Base-by-base conservation (phyloP, 1,139 yeast species). In the Meyerozyma smithsonii region DNA sequence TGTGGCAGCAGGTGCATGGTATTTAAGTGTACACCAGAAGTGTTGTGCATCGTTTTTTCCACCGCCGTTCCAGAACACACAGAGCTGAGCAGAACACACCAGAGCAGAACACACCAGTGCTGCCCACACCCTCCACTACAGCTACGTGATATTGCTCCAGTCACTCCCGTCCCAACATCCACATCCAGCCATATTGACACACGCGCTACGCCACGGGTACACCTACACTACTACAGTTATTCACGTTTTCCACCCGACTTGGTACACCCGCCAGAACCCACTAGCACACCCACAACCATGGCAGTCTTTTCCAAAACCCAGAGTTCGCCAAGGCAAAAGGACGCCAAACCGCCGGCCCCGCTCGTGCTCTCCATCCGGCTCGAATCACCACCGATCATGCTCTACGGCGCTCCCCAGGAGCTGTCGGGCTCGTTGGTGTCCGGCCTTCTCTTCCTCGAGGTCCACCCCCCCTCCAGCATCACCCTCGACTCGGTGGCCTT, bases 361-460 rank as follows among this genome's bases (percentile, higher is more conserved):
- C 61, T 77, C 24, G 67, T 72, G 39, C 63, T 90, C 21, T 59
- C 79, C 1, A 73, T 92, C 36, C 71, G 74, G 34, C 68, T 92
- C 21, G 98, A 92, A 57, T 83, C 95, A 0, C 97, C 98, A 1
- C 98, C 99, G 0, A 70, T 90, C 28, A 79, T 88, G 28, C 63
- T 92, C 42, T 90, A 84, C 55, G 98, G 98, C 0, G 64, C 73
- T 3, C 85, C 92, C 4, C 60, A 64, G 6, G 95, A 87, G 44
- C 81, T 94, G 2, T 74, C 95, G 0, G 98, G 99, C 1, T 85
- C 96, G 1, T 72, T 92, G 28, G 65, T 94, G 23, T 81, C 90
- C 17, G 98, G 98, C 0, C 66, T 87, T 14, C 66, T 83, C 32
- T 61, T 56, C 8, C 50, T 68, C 17, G 61, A 60, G 16, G 46